Evolutionary conservation across 2,329 filamentous ascomycete species (phyloP), one percentile per base, ranked within the genome.

Genomic region (Plenodomus tracheiphilus): DNA sequence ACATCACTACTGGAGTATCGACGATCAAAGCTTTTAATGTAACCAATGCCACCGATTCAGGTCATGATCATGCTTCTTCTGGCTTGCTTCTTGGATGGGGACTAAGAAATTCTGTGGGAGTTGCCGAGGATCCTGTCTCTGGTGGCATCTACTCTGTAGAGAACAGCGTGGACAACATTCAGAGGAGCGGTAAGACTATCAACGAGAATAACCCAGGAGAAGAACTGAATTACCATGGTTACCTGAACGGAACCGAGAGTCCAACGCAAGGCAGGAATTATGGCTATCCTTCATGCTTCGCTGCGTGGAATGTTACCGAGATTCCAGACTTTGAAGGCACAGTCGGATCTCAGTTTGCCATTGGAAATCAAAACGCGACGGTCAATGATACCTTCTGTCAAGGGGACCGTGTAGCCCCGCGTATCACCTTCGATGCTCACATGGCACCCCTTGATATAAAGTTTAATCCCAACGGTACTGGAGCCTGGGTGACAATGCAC

Each of bases 201-300:
- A 84, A 87, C 57, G 69, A 82, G 51, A 77, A 88, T 60, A 91
- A 91, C 61, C 87, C 87, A 0, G 87, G 79, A 15, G 88, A 91
- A 64, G 85, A 91, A 70, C 71, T 91, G 67, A 90, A 91, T 69
- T 89, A 83, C 66, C 82, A 87, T 51, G 87, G 87, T 3, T 80
- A 78, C 48, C 74, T 88, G 3, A 79, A 81, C 38, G 76, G 77
- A n/a, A 79, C 78, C 0, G 10, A 57, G 7, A 71, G 68, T 17
- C 49, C 59, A 2, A 60, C 71, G 22, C 72, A 80, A 61, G 78
- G 76, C 16, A 61, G 64, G 2, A 89, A 89, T 68, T 87, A 86
- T 62, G 88, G 87, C 18, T 91, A 90, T 63, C 88, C 88, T 1
- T 71, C 77, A 39, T 91, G 88, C 73, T 87, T 84, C 59, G 77